These are phyloP conservation scores for Cladosporium halotolerans DNA, from an alignment of 2,329 filamentous ascomycete genomes.

Conservation along the genomic window DNA sequence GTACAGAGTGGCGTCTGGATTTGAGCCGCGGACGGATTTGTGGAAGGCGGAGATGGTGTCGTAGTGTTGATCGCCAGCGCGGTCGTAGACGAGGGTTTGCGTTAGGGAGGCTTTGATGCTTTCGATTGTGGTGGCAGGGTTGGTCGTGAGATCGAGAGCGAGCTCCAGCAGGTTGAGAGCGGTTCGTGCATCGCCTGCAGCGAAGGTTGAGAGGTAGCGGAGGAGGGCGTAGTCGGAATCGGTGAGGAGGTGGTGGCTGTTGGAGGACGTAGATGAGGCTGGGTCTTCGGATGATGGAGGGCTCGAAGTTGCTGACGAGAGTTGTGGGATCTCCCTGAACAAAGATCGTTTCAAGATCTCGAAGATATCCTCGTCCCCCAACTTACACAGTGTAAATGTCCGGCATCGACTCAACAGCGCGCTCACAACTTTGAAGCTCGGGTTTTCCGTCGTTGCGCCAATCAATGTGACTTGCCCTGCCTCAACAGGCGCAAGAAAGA, in stretches of 20 bases:
- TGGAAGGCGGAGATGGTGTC: conserved; percentile 96
- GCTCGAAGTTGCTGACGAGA: conserved; percentile 33
- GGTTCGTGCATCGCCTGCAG: conserved; percentile 88
- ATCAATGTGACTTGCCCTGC: conserved; percentile 85
- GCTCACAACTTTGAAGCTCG: conserved; percentile 84
- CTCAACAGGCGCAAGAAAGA: conserved; percentile 49
- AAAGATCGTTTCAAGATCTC: conserved; percentile 73
- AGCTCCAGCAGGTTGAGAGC: conserved; percentile 89
- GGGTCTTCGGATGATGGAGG: conserved; percentile 20
- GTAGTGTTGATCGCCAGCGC: conserved; percentile 93
- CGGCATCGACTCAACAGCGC: conserved; percentile 84
- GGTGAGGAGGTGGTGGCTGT: conserved; percentile 47
- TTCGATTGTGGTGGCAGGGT: conserved; percentile 61
- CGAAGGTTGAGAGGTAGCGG: conserved; percentile 73
- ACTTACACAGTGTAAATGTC: conserved; percentile 76
- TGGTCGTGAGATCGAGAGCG: conserved; percentile 67
- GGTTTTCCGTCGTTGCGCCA: conserved; percentile 94
- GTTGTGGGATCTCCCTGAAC: conserved; percentile 46
- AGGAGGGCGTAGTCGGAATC: conserved; percentile 63
- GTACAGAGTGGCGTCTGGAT: conserved; percentile 84
- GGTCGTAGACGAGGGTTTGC: conserved; percentile 89
- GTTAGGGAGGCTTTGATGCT: conserved; percentile 78
- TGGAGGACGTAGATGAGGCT: conserved; percentile 5
- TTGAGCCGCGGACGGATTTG: conserved; percentile 84
- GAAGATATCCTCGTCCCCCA: conserved; percentile 65